Evolutionary conservation across 163 green algal genomes (phyloP).

Genomic region (Trebouxia gelatinosa): DNA sequence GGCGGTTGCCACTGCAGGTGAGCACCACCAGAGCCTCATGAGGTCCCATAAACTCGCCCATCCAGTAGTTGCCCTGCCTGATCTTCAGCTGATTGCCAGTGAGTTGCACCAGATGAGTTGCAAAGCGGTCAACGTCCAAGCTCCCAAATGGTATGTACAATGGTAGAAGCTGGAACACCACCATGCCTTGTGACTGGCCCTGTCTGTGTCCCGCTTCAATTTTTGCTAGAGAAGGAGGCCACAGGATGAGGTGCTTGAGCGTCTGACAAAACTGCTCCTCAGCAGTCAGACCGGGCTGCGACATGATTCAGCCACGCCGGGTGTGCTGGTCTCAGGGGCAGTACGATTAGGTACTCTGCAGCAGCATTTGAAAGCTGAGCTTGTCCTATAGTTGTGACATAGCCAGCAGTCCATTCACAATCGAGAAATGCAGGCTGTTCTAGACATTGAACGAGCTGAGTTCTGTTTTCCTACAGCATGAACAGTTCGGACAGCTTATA

Average conservation of each 20-base stretch:
- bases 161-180: conserved; percentile 1
- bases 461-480: no score
- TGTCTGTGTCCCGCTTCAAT: conserved; percentile 6
- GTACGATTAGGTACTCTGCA: no score
- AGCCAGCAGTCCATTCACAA: no score
- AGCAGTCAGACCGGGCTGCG: not conserved
- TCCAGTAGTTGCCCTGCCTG: not conserved
- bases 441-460: no score
- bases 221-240: not conserved
- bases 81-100: not conserved
- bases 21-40: not conserved
- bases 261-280: no score
- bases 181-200: not conserved
- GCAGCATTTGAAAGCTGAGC: no score
- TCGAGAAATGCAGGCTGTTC: no score
- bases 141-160: not conserved
- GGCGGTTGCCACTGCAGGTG: conserved; percentile 12
- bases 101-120: conserved; percentile 8
- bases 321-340: no score
- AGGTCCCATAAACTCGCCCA: not conserved
- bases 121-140: not conserved
- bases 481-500: no score
- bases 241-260: not conserved
- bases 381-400: no score
- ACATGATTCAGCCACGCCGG: not conserved